phyloP scores from a whole-genome alignment of 2,329 filamentous ascomycete species.

The Penicillium janthinellum region DNA sequence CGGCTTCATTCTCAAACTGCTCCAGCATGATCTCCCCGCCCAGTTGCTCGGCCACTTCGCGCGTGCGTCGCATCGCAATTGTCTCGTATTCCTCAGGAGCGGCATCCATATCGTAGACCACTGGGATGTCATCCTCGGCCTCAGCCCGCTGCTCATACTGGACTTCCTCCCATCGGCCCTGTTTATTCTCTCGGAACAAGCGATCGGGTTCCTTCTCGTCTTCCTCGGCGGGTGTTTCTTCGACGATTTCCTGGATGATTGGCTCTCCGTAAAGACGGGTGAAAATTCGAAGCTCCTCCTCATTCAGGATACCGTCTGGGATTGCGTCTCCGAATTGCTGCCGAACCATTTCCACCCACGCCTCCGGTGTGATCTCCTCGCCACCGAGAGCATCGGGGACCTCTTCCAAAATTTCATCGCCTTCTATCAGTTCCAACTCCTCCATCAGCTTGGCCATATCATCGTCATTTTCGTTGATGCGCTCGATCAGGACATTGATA shows the following conservation, averaged over 20 bases:
- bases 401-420: constrained; percentile 32
- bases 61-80: constrained; percentile 35
- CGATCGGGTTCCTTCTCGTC: constrained; percentile 35
- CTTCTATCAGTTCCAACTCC: constrained; percentile 36
- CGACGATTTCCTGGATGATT: constrained; percentile 41
- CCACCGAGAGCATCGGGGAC: constrained; percentile 34
- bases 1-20: constrained; percentile 45
- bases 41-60: constrained; percentile 43
- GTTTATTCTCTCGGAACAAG: constrained; percentile 42
- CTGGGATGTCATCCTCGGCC: constrained; percentile 25
- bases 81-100: constrained; percentile 31
- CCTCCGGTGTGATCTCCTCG: constrained; percentile 37
- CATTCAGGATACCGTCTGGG: constrained; percentile 69
- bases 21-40: constrained; percentile 48
- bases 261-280: constrained; percentile 79
- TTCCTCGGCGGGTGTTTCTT: constrained; percentile 29
- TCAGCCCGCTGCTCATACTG: constrained; percentile 25
- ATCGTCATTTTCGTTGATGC: constrained; percentile 39
- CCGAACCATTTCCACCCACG: constrained; percentile 66
- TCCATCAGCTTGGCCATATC: constrained; percentile 38
- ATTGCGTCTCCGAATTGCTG: constrained; percentile 76
- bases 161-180: constrained; percentile 42
- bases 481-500: constrained; percentile 41
- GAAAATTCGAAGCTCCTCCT: constrained; percentile 74
- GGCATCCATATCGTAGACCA: constrained; percentile 37